Base-by-base conservation (phyloP, 2,329 filamentous ascomycete genomes). In the Helicocarpus griseus region DNA sequence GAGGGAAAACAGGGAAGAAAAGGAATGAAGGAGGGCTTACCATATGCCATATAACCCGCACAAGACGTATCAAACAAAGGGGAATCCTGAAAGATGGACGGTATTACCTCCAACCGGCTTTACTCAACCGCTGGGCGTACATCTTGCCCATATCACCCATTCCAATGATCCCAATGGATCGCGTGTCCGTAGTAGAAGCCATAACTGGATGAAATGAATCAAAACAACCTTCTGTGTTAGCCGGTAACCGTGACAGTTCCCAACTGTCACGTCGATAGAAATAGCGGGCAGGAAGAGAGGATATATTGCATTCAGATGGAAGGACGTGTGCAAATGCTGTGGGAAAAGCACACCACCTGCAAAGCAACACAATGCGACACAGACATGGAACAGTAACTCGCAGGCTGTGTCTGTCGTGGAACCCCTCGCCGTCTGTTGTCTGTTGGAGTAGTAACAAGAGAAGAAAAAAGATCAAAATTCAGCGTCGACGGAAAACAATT, bases 71-170 rank as follows among this genome's bases (percentile, higher is more conserved):
- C n/a, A 44, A 51, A 47, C 33, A 49, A 38, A 47, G 39, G 57
- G 14, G 35, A 54, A 48, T n/a, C n/a, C 48, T 48, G 17, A 49
- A 54, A n/a, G 49, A 51, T 55, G 59, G 53, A 29, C 24, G 53
- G 31, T 44, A 40, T 82, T 86, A 97, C 93, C 88, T 96, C 91
- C 93, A 98, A 65, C 93, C 93, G 66, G 91, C 93, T 66, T 82
- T 81, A 70, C 88, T 89, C 63, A 98, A 80, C 65, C 83, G 82
- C 65, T 86, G 82, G 64, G 93, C 88, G 71, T 98, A 98, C 89
- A 98, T 94, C 79, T 86, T 95, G 64, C 93, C 93, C 93, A 98
- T 98, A 65, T 96, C 91, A 58, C 93, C 93, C 90, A 98, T 96
- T 55, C 93, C 93, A 68, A 98, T 98, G 65, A 98, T 86, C 60